These are phyloP conservation scores for Cordyceps cateniannulata DNA, from an alignment of 2,329 filamentous ascomycete genomes.

Conservation along the genomic window DNA sequence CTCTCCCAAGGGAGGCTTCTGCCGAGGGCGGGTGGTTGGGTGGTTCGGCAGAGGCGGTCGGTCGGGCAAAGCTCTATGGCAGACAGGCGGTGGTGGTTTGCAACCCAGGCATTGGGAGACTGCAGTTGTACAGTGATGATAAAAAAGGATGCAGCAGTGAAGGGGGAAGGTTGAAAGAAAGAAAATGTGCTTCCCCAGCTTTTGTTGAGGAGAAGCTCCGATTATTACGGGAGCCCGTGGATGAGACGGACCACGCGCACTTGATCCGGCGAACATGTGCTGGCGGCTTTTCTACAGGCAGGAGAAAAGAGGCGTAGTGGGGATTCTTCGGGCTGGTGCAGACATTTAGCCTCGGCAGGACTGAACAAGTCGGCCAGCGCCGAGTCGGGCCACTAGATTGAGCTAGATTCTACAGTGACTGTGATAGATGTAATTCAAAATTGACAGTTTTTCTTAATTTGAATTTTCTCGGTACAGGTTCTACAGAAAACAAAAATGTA, in stretches of 20 bases:
- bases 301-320: slow-evolving; percentile 1
- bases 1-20: background rate
- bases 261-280: slow-evolving; percentile 13
- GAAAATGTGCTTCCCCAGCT: background rate
- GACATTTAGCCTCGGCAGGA: slow-evolving; percentile 19
- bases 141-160: background rate
- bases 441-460: too few relatives aligned
- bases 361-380: background rate
- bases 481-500: too few relatives aligned
- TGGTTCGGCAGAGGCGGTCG: background rate
- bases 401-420: background rate
- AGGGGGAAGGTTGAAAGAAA: background rate
- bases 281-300: background rate
- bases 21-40: slow-evolving; percentile 5
- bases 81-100: slow-evolving; percentile 1
- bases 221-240: slow-evolving; percentile 3
- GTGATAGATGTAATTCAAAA: background rate
- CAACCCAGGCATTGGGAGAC: background rate
- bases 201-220: slow-evolving; percentile 10
- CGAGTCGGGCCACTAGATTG: background rate
- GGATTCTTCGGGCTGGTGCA: slow-evolving; percentile 14
- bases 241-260: background rate
- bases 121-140: background rate
- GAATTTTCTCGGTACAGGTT: too few relatives aligned
- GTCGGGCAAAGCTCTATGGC: background rate